Evolutionary conservation across 192 early-diverging fungal genomes (phyloP).

Genomic region (Backusella australiensis): DNA sequence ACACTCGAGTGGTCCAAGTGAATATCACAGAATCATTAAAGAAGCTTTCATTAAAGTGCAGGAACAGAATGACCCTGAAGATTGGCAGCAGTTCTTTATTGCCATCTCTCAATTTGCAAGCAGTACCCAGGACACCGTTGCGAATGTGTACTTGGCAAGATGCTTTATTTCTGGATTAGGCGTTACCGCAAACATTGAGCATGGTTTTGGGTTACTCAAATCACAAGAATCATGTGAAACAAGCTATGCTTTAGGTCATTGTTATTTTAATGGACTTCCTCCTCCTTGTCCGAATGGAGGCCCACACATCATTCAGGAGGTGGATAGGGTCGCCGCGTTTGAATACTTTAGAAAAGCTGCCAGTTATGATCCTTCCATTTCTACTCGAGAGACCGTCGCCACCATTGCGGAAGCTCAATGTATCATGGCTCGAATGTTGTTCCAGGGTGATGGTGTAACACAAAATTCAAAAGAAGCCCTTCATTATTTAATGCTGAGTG

Average conservation of each 20-base stretch:
- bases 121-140: neutral
- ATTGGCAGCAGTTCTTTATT: slow-evolving; percentile 20
- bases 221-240: slow-evolving; percentile 13
- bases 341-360: slow-evolving; percentile 16
- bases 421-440: slow-evolving; percentile 17
- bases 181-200: neutral
- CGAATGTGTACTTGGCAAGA: slow-evolving; percentile 26
- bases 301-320: neutral
- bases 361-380: neutral
- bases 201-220: slow-evolving; percentile 21
- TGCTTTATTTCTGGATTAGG: slow-evolving; percentile 27
- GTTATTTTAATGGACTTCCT: slow-evolving; percentile 22
- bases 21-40: neutral
- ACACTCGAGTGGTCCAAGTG: neutral
- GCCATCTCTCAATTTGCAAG: slow-evolving; percentile 10
- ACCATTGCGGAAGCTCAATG: slow-evolving; percentile 27
- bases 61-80: slow-evolving; percentile 9
- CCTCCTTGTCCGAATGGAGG: neutral
- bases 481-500: slow-evolving; percentile 18
- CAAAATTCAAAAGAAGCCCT: slow-evolving; percentile 17
- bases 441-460: slow-evolving; percentile 26
- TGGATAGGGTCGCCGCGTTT: slow-evolving; percentile 13
- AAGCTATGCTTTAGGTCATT: slow-evolving; percentile 20
- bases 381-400: neutral
- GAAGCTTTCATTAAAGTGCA: slow-evolving; percentile 21